Evolutionary conservation across 306 rosid genomes (phyloP), one percentile per base, ranked within the genome.

Genomic region (Lathyrus sativus): DNA sequence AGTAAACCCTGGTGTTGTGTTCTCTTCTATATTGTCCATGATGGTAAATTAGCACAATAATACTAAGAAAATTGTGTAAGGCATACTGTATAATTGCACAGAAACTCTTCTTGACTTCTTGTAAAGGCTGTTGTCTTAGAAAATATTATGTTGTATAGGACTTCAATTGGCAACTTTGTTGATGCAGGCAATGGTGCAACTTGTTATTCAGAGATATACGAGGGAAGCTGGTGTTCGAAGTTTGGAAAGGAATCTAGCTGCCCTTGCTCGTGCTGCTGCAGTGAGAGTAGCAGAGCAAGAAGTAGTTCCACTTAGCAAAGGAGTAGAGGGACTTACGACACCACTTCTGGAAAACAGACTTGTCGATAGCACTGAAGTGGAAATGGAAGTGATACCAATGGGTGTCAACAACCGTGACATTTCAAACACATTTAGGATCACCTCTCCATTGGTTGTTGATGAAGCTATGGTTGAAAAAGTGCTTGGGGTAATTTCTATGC

Each of bases 201-300:
- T 88, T 58, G 84, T 90, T 49, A 90, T 93, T 78, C 95, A 86
- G 70, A 82, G 95, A 68, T 93, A 93, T 81, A 93, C 99, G 33
- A 88, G 99, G 84, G 99, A 93, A 85, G 99, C 99, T 68, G 99
- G 99, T 74, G 97, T 93, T 24, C 88, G 99, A 62, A 86, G 79
- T 77, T 84, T 93, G 74, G 96, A 93, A 76, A 86, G 99, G 79
- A 88, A 79, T 74, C 83, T 93, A 56, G 96, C 99, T 74, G 84
- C 97, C 64, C 79, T 93, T 79, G 96, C 99, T 76, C 97, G 99
- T 81, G 96, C 99, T 62, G 95, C 96, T 46, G 99, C 99, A 28
- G 99, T 93, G 18, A 86, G 81, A 81, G 90, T 90, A 65, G 95
- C 91, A 29, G 99, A 93, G 85, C 91, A 88, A 75, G 96, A 90